Evolutionary conservation across 1,139 yeast genomes (phyloP), one percentile per base, ranked within the genome.

Genomic region (Geotrichum aggregatum): DNA sequence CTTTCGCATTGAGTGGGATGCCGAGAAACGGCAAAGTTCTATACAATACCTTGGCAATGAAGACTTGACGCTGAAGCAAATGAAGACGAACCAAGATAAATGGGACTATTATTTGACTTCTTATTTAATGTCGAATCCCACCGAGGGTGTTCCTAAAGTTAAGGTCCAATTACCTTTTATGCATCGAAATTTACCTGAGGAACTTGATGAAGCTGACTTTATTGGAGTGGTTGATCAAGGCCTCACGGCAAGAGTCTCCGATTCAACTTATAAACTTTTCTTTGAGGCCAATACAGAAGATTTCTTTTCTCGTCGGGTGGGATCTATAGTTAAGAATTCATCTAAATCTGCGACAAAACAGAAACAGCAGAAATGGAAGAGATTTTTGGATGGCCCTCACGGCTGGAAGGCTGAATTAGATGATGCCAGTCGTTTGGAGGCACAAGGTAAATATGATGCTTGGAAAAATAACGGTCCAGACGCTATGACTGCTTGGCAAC

Each of bases 61-160:
- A 62, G 98, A 92, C 65, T 74, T 89, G 61, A 89, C 98, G 0
- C 76, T 89, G 61, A 83, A 83, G 60, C 92, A 87, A 61, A 83
- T 84, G 34, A 80, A 81, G 62, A 78, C 81, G 31, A 80, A 82
- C 2, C 92, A 87, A 62, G 95, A 87, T 58, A 80, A 79, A 62
- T 94, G 96, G 84, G 89, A 88, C 66, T 91, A 92, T 69, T 92
- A 94, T 65, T 78, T 92, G 51, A 92, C 98, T 0, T 86, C 95
- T 47, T 92, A 85, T 68, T 80, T 92, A 47, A 85, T 92, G 87
- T 84, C 96, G 6, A 95, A 88, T 63, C 98, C 98, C 39, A 92
- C 99, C 1, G 98, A 92, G 68, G 98, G 98, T 30, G 86, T 94
- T 22, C 83, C 91, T 16, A 82, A 88, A n/a, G 82, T 86, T 34